Conservation (phyloP, 306 rosid species). For the Echinosophora koreensis region DNA sequence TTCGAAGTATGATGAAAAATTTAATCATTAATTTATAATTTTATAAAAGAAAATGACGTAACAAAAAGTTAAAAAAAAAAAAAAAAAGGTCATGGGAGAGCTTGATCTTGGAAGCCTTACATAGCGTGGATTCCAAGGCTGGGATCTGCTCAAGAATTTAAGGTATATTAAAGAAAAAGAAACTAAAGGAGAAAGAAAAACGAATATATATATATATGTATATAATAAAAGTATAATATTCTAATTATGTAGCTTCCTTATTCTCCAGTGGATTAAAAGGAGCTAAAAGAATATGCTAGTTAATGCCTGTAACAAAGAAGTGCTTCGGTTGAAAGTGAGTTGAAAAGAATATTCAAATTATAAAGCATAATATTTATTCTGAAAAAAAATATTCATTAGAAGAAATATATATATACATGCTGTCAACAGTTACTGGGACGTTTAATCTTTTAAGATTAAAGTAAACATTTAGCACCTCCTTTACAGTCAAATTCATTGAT, state of each 20-base stretch:
- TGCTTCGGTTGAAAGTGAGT: slow-evolving; percentile 46
- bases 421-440: slow-evolving; percentile 36
- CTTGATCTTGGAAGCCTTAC: slow-evolving; percentile 47
- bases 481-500: slow-evolving; percentile 49
- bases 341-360: slow-evolving; percentile 41
- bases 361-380: slow-evolving; percentile 14
- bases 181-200: background rate
- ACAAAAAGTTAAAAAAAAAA: too few species aligned
- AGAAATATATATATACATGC: slow-evolving; percentile 26
- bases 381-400: background rate
- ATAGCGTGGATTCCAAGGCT: slow-evolving; percentile 60
- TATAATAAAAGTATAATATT: slow-evolving; percentile 36
- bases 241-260: slow-evolving; percentile 42
- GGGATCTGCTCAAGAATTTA: slow-evolving; percentile 48
- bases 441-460: slow-evolving; percentile 36
- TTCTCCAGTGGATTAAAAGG: slow-evolving; percentile 54
- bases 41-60: too few species aligned
- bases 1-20: too few species aligned
- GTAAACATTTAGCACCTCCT: slow-evolving; percentile 33
- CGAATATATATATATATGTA: background rate
- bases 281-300: slow-evolving; percentile 50
- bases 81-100: background rate
- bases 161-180: slow-evolving; percentile 42
- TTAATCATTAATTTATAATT: too few species aligned
- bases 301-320: slow-evolving; percentile 38